Percentiles rank a stretch among this genome's conserved stretches.
These are phyloP conservation scores for Aspergillus aculeatus DNA, from an alignment of 2,329 filamentous ascomycete species.

Conservation along the genomic window DNA sequence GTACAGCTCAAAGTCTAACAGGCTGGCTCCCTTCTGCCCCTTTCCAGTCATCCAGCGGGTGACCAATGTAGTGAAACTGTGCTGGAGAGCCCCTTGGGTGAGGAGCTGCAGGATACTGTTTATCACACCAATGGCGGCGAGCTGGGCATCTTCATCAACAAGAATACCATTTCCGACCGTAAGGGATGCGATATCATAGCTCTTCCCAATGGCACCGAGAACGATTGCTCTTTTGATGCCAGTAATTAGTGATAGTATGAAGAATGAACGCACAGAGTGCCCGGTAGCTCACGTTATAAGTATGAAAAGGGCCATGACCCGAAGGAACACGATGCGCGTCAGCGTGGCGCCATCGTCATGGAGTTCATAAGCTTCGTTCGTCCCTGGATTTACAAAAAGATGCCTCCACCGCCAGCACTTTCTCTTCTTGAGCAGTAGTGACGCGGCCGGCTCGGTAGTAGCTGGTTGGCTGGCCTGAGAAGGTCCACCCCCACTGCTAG, in stretches of 20 bases:
- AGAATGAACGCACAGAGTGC: too few species aligned
- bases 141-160: background rate
- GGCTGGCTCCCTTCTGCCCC: background rate
- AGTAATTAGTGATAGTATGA: too few species aligned
- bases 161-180: background rate
- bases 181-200: background rate
- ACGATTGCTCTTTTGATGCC: background rate
- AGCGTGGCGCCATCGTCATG: background rate
- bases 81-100: background rate
- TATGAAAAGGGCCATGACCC: background rate
- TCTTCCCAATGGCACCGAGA: background rate
- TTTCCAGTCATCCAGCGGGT: background rate
- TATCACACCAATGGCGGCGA: background rate
- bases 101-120: background rate
- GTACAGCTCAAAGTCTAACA: background rate
- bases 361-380: background rate
- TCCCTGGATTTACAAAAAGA: background rate
- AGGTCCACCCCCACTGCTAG: background rate
- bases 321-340: background rate
- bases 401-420: background rate
- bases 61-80: background rate
- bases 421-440: background rate
- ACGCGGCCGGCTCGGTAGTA: background rate
- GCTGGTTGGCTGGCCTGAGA: background rate
- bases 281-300: background rate